A percentile compares a stretch with the other conserved stretches of the same genome.
phyloP scores from a whole-genome alignment of 371 early-diverging fungal species.

The Cokeromyces recurvatus region DNA sequence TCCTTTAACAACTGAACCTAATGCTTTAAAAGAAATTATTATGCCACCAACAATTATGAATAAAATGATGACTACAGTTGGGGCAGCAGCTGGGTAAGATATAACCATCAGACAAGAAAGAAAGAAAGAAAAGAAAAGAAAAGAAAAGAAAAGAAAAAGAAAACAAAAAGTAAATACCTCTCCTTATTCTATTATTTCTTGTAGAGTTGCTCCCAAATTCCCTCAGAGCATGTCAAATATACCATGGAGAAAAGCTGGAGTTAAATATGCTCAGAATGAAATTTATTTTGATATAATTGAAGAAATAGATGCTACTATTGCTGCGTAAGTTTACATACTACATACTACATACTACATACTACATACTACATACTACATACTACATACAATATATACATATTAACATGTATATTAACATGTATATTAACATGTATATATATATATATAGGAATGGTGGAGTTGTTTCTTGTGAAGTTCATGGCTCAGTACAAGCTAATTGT shows the following conservation, averaged over 20 bases:
- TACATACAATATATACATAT: no score
- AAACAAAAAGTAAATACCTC: no score
- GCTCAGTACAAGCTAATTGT: conserved; percentile 72
- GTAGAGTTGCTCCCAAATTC: conserved; percentile 42
- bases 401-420: neutral
- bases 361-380: no score
- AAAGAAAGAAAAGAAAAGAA: neutral
- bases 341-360: no score
- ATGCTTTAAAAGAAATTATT: conserved; percentile 80
- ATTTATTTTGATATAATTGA: conserved; percentile 91
- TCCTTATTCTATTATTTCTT: no score
- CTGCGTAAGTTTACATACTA: conserved; percentile 65
- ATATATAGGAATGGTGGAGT: conserved; percentile 59
- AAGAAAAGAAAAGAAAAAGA: neutral
- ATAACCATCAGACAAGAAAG: no score
- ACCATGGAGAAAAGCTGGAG: conserved; percentile 86
- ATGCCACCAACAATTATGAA: conserved; percentile 85
- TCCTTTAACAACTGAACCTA: conserved; percentile 83
- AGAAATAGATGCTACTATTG: conserved; percentile 81
- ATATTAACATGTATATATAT: neutral
- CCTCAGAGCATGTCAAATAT: conserved; percentile 64
- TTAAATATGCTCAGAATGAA: conserved; percentile 88
- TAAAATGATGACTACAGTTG: conserved; percentile 81
- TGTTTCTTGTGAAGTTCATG: conserved; percentile 76
- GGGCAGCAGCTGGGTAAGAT: conserved; percentile 58